A percentile compares a stretch with the other conserved stretches of the same genome.
Evolutionary conservation across 129 eudicot genomes (phyloP).

Genomic region (Artemisia tridentata): DNA sequence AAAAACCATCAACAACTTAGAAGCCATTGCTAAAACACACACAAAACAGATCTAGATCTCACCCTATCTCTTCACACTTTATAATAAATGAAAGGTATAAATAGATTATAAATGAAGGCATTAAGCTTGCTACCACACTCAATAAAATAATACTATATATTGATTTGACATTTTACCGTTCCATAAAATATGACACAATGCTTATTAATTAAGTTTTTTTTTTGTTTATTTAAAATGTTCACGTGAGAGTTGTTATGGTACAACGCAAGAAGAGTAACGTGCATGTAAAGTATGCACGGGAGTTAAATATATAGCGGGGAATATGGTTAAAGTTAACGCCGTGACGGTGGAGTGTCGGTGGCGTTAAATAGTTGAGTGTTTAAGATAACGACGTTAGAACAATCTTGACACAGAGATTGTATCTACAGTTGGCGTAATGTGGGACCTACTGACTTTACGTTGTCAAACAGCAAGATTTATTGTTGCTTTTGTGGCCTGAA

Average conservation of each 20-base stretch:
- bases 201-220: conserved; percentile 24
- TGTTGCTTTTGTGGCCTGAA: conserved; percentile 16
- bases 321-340: not conserved
- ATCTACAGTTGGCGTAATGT: conserved; percentile 17
- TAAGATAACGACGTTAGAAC: conserved; percentile 22
- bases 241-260: conserved; percentile 22
- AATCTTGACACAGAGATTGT: conserved; percentile 20
- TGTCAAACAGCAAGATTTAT: conserved; percentile 16
- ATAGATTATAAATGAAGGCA: not conserved
- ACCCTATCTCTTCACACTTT: conserved; percentile 1
- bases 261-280: conserved; percentile 13
- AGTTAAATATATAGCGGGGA: conserved; percentile 10
- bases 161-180: conserved; percentile 34
- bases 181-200: not conserved
- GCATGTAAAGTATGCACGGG: conserved; percentile 19
- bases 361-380: conserved; percentile 12
- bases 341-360: conserved; percentile 42
- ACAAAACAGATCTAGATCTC: conserved; percentile 35
- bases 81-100: not conserved
- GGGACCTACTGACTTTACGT: conserved; percentile 22
- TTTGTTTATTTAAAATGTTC: conserved; percentile 5
- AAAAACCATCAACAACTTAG: conserved; percentile 44
- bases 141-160: not conserved
- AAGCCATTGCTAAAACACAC: conserved; percentile 44
- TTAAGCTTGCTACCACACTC: not conserved